phyloP scores from a whole-genome alignment of 2,329 filamentous ascomycete species.

The Neocucurbitaria cava region DNA sequence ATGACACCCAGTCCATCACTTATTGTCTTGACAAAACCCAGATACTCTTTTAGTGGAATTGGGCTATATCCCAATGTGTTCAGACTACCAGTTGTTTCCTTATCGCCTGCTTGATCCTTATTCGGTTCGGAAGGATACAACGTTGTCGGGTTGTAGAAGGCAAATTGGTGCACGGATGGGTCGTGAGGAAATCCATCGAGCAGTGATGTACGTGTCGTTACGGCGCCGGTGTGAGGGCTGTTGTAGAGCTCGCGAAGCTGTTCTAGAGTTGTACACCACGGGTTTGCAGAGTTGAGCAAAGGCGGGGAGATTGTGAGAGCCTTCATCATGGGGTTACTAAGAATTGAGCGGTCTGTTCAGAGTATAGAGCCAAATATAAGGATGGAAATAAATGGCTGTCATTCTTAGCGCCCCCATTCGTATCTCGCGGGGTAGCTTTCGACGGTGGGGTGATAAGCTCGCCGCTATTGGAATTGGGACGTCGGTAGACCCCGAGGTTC shows the following conservation, averaged over 20 bases:
- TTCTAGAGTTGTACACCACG: conserved; percentile 73
- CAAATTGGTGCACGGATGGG: conserved; percentile 65
- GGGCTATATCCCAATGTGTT: conserved; percentile 81
- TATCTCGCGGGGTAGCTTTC: neutral
- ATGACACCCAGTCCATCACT: conserved; percentile 44
- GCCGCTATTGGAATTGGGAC: neutral
- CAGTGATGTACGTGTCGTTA: conserved; percentile 76
- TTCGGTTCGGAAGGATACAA: conserved; percentile 35
- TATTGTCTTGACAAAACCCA: conserved; percentile 60
- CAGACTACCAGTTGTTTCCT: conserved; percentile 50
- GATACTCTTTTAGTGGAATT: conserved; percentile 64
- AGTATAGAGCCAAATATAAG: neutral
- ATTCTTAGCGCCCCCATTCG: neutral
- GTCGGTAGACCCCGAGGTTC: neutral
- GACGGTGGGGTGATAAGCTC: neutral
- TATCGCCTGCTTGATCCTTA: conserved; percentile 19
- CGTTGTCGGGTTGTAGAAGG: conserved; percentile 65
- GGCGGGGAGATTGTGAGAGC: conserved; percentile 66
- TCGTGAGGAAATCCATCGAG: conserved; percentile 70
- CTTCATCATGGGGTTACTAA: conserved; percentile 22
- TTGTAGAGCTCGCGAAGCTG: conserved; percentile 69
- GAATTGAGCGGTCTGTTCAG: neutral
- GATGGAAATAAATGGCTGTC: neutral
- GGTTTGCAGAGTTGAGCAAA: conserved; percentile 76
- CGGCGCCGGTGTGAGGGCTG: conserved; percentile 70